Evolutionary conservation across 495 filamentous ascomycete genomes (phyloP).

Genomic region (Daldinia bambusicola): DNA sequence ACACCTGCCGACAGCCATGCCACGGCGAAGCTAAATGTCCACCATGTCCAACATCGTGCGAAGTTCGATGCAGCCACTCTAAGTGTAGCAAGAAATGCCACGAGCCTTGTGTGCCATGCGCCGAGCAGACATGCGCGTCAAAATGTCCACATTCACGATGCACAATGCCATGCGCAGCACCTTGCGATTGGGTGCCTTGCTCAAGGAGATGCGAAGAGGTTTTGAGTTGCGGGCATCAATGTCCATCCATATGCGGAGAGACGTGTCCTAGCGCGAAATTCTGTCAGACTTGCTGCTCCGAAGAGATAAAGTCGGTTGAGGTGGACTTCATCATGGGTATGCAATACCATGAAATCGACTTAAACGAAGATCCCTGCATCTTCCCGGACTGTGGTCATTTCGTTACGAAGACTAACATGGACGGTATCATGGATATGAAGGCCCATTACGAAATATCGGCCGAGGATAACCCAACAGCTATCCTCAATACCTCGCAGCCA

Average conservation of each 20-base stretch:
- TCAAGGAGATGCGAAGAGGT: slow-evolving; percentile 66
- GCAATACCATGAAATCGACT: slow-evolving; percentile 66
- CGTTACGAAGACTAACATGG: slow-evolving; percentile 69
- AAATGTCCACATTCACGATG: slow-evolving; percentile 67
- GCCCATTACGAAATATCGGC: slow-evolving; percentile 65
- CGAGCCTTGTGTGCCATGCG: slow-evolving; percentile 74
- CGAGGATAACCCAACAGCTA: slow-evolving; percentile 54
- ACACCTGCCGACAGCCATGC: slow-evolving; percentile 64
- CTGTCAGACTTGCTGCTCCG: slow-evolving; percentile 66
- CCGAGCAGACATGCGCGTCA: slow-evolving; percentile 64
- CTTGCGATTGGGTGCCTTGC: slow-evolving; percentile 76
- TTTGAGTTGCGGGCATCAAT: slow-evolving; percentile 72
- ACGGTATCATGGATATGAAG: slow-evolving; percentile 71
- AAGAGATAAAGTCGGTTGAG: slow-evolving; percentile 54
- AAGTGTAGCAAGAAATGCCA: slow-evolving; percentile 66
- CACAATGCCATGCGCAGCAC: slow-evolving; percentile 76
- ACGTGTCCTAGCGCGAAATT: slow-evolving; percentile 62
- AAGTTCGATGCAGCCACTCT: slow-evolving; percentile 71
- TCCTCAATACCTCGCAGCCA: slow-evolving; percentile 57
- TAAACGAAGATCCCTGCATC: slow-evolving; percentile 69
- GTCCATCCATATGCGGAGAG: slow-evolving; percentile 76
- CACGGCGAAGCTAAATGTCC: slow-evolving; percentile 64
- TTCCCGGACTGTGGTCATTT: slow-evolving; percentile 77
- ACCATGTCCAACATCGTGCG: slow-evolving; percentile 66
- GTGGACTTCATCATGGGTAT: slow-evolving; percentile 67